phyloP scores from a whole-genome alignment of 169 alveolate species.

The Toxoplasma gondii region DNA sequence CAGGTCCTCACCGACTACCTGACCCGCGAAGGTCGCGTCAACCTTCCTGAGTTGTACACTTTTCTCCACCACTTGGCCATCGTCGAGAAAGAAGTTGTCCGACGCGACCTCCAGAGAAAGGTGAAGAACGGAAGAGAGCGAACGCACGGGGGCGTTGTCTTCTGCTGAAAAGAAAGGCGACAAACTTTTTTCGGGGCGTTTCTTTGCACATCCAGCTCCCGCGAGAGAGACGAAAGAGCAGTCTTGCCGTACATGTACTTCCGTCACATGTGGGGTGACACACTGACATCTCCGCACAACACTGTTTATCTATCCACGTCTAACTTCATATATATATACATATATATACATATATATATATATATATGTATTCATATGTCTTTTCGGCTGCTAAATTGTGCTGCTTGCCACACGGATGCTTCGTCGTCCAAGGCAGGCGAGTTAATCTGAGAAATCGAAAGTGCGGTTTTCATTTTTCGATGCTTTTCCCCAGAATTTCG shows the following conservation, averaged over 20 bases:
- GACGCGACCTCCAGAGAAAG: slow-evolving; percentile 48
- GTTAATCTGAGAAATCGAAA: too few relatives aligned
- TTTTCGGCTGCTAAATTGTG: not conserved
- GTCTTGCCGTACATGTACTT: too few relatives aligned
- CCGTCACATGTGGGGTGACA: too few relatives aligned
- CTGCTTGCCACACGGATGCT: not conserved
- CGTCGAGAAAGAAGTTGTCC: slow-evolving; percentile 57
- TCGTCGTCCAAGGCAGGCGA: too few relatives aligned
- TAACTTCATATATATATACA: not conserved
- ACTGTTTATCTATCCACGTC: not conserved
- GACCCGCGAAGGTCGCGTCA: slow-evolving; percentile 59
- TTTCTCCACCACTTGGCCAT: slow-evolving; percentile 48
- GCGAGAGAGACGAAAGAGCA: too few relatives aligned
- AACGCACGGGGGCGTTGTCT: not conserved
- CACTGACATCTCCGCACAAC: too few relatives aligned
- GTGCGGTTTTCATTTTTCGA: too few relatives aligned
- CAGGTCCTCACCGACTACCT: slow-evolving; percentile 57
- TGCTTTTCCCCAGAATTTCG: too few relatives aligned
- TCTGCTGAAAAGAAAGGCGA: too few relatives aligned
- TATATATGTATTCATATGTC: not conserved
- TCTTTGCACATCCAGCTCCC: too few relatives aligned
- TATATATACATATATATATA: too few relatives aligned
- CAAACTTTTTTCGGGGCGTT: too few relatives aligned
- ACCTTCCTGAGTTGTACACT: slow-evolving; percentile 10
- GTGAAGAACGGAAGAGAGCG: not conserved